Base-by-base conservation (phyloP, 2,329 filamentous ascomycete species). In the Neodidymelliopsis sp. region DNA sequence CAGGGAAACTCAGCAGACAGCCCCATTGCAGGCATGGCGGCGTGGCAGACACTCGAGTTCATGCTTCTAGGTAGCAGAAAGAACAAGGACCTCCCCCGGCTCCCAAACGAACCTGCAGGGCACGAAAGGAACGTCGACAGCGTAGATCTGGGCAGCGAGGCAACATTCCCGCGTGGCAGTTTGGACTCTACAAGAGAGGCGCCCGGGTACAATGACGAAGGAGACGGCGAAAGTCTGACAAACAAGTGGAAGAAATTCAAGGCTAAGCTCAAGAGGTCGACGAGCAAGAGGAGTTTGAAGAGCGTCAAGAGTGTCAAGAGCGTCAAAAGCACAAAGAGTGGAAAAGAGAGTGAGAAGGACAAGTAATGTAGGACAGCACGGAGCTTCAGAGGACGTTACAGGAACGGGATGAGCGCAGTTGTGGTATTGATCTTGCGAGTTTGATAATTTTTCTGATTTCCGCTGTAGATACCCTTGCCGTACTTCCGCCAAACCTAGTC, bases 171-270 rank as follows among this genome's bases (percentile, higher is more conserved):
- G 12, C 24, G 53, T 12, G 54, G 48, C 11, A 59, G 46, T 27
- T 16, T 24, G 9, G 44, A 53, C 20, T 27, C 20, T 8, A 31
- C 37, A 4, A 18, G 43, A 3, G 31, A 31, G 6, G 23, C 13
- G 1, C 16, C 9, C 6, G 56, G 54, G 1, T 49, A 53, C 19
- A 51, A 55, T 6, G 54, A 59, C 10, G 53, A 57, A 13, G 56
- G 52, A 6, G 51, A 49, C 11, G 40, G 47, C 2, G 56, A 60
- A 15, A 50, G 55, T 2, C 22, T 71, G 19, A 57, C 62, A n/a
- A 62, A 65, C 28, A 71, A 66, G 36, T 72, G 69, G 69, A 66
- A 60, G 51, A 68, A 60, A 39, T 63, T 73, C 49, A 73, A 73
- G 48, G 67, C 65, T 0, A 71, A 67, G 41, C 44, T 72, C 23